Evolutionary conservation across 2,329 filamentous ascomycete genomes (phyloP), one percentile per base, ranked within the genome.

Genomic region (Penicillium sp.): DNA sequence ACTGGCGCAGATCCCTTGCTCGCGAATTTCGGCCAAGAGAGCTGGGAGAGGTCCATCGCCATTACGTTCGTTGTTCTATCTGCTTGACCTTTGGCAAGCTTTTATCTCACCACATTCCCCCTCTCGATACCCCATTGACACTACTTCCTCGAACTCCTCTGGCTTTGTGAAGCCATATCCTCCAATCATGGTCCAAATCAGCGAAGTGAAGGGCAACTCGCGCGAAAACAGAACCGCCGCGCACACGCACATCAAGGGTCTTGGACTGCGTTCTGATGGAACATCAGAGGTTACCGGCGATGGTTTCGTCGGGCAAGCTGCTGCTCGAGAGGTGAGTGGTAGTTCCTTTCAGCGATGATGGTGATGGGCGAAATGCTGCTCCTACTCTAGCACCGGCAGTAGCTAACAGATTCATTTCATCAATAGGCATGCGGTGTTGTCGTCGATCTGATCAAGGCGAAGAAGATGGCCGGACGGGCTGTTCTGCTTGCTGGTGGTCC

Each of bases 391-490:
- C n/a, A 42, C n/a, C 17, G 50, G 47, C 49, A 10, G 59, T 66
- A 58, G 59, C 67, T 66, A 53, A 66, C 49, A 55, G 8, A 44
- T 35, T 57, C 17, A 24, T 49, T 38, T 47, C 65, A 68, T 63
- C 68, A 93, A 56, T 40, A 76, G 92, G 95, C 95, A 76, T 96
- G 92, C 75, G 95, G 95, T 77, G 89, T 99, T 45, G 91, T 99
- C 44, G 95, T 98, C 74, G 95, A 98, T 76, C 85, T 99, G 68
- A 96, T 99, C 77, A 91, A 91, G 77, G 89, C 92, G 63, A 96
- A 97, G 83, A 98, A 96, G 82, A 97, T 99, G 94, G 92, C 94
- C 9, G 95, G 95, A 56, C 88, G 95, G 71, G 95, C 94, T 63
- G 93, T 99, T 56, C 81, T 99, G 70, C 87, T 99, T 57, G 94